Evolutionary conservation across 352 stramenopile species (phyloP), one percentile per base, ranked within the genome.

Genomic region (Globisporangium ultimum): DNA sequence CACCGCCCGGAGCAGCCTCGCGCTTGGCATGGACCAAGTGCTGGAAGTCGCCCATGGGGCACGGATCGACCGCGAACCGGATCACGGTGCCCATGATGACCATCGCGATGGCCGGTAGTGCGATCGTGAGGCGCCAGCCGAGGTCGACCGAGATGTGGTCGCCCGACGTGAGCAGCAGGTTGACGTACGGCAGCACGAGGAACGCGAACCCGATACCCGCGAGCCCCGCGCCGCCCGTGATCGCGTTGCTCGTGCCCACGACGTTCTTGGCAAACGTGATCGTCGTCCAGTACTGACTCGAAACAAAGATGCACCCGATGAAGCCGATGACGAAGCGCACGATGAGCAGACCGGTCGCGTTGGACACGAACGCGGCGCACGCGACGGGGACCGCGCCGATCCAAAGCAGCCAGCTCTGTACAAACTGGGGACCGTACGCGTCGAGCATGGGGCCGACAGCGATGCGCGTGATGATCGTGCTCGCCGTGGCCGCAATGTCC

Each of bases 281-380:
- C 51, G 83, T 94, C 0, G 92, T 97, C 95, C 95, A 98, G 72
- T 93, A 98, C 75, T 98, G 93, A 48, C 84, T 95, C 52, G 90
- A 91, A 13, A 98, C 94, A 68, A 98, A 98, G 48, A 96, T 91
- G 36, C 85, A 94, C 63, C 95, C 95, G 15, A 97, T 86, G 63
- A 98, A 71, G 34, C 95, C 96, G 66, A 98, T 97, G 63, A 98
- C 97, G 66, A 98, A 96, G 53, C 95, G 89, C 34, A 98, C 74
- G 50, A 97, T 70, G 21, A 88, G 60, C 41, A 98, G 74, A 8
- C 66, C 75, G 2, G 60, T 67, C 1, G 88, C 70, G 38, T 65
- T 93, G 18, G 88, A 86, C 8, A 98, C 90, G 45, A 98, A 88
- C 22, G 92, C 93, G 0, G 87, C 94, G 17, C 74, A 82, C 40